Base-by-base conservation (phyloP, 495 filamentous ascomycete species). In the Melanomma pulvis-pyrius region DNA sequence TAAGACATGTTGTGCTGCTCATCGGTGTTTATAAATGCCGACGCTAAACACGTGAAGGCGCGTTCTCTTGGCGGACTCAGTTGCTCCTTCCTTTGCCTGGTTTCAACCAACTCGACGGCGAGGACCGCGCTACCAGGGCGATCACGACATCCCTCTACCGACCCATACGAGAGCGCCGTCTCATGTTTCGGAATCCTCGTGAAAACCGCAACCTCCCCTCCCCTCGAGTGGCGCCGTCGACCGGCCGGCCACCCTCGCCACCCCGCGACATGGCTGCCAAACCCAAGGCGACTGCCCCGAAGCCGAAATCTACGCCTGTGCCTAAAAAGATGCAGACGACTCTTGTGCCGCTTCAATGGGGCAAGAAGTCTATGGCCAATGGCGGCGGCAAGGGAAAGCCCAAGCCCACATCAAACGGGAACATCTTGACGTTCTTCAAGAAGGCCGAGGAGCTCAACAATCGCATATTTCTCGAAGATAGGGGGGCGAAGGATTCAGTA, bases 401-500 rank as follows among this genome's bases (percentile, higher is more conserved):
- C 56, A 73, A 73, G 53, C 34, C 36, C 0, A 85, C 84, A 65
- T 69, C 82, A 6, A 96, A 94, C 75, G 80, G 79, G 12, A 96
- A 87, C 67, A 96, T 97, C 51, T 74, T 92, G 61, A 88, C 77
- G 63, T 94, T 92, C 74, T 94, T 94, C 78, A 88, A 91, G 77
- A 94, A 92, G 75, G 80, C 84, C 0, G 84, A 89, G 56, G 72
- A 79, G 21, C 73, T 78, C 21, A 74, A 75, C 44, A 53, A 71
- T 65, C 25, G 73, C 65, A 78, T 71, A 68, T 81, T 63, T 58
- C 72, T 71, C 75, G 75, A 49, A 70, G 75, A 59, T 74, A 76
- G 50, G 68, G 70, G 69, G 36, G 61, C 52, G 79, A 81, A 15
- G 80, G 75, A 52, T 76, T 74, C 24, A 72, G 59, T 56, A 55